A percentile compares a stretch with the other conserved stretches of the same genome.
Conservation (phyloP, 1,284 basidiomycete genomes). For the Ganoderma boninense region DNA sequence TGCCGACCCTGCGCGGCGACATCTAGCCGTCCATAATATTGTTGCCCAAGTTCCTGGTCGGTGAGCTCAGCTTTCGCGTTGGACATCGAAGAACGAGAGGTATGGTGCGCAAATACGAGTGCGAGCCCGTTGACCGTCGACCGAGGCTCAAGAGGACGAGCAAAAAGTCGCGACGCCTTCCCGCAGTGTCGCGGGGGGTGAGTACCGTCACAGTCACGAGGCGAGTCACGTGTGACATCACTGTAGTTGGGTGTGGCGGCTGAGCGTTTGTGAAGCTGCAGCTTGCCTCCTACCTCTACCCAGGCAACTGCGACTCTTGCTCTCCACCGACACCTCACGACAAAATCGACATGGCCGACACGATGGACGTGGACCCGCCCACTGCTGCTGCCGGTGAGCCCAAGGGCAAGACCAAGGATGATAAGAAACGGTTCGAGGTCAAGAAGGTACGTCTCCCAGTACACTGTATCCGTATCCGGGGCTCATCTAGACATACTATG, state of each 20-base stretch:
- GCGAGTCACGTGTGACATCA: constrained; percentile 17
- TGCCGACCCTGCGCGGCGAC: constrained; percentile 54
- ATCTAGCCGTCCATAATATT: constrained; percentile 57
- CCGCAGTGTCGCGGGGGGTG: no score
- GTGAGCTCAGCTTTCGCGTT: constrained; percentile 44
- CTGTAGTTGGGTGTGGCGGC: constrained; percentile 19
- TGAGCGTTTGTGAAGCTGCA: constrained; percentile 16
- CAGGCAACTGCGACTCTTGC: constrained; percentile 14
- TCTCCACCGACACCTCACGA: constrained; percentile 7
- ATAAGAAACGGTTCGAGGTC: constrained; percentile 90
- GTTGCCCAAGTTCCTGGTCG: constrained; percentile 51
- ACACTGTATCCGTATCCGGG: constrained; percentile 5
- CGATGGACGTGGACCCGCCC: constrained; percentile 82
- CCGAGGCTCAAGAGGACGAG: background rate
- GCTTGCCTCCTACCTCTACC: constrained; percentile 27
- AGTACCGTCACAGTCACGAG: constrained; percentile 15
- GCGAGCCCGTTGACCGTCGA: background rate
- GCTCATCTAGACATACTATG: constrained; percentile 13
- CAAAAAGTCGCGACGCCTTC: background rate
- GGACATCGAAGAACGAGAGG: constrained; percentile 29
- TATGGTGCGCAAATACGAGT: background rate
- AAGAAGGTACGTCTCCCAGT: constrained; percentile 78
- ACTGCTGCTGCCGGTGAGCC: constrained; percentile 42
- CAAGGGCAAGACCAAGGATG: constrained; percentile 62
- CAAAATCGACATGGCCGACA: constrained; percentile 61